Evolutionary conservation across 352 stramenopile genomes (phyloP).

Genomic region (Phytophthora tentaculata): DNA sequence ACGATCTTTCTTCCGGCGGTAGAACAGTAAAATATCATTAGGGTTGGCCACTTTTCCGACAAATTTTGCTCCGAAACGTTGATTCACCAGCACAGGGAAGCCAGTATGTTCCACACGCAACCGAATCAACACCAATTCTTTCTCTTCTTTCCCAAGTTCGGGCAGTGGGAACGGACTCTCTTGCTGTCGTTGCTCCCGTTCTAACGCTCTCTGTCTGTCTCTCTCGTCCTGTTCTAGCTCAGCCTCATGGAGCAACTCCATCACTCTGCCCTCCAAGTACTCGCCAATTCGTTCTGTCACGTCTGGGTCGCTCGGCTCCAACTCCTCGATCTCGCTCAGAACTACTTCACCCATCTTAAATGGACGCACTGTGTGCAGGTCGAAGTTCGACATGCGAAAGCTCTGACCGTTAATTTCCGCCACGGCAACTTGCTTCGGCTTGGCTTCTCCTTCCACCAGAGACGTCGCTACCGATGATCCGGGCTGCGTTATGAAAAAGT

Average conservation of each 20-base stretch:
- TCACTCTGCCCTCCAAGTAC: conserved; percentile 70
- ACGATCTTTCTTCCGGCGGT: conserved; percentile 69
- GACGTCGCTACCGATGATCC: conserved; percentile 97
- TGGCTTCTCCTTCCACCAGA: conserved; percentile 89
- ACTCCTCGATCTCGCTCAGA: conserved; percentile 82
- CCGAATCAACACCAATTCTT: conserved; percentile 79
- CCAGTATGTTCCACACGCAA: conserved; percentile 89
- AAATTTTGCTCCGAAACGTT: conserved; percentile 88
- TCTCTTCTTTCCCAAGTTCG: conserved; percentile 25
- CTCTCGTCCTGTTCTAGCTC: conserved; percentile 48
- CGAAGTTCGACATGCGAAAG: conserved; percentile 89
- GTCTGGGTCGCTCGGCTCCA: conserved; percentile 93
- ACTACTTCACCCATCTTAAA: conserved; percentile 94
- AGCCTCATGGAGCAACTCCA: conserved; percentile 72
- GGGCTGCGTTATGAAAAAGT: conserved; percentile 97
- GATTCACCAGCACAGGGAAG: conserved; percentile 89
- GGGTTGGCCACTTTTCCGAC: conserved; percentile 89
- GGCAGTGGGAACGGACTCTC: conserved; percentile 41
- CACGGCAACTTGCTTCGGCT: conserved; percentile 88
- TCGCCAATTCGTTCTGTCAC: conserved; percentile 72
- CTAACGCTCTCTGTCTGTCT: conserved; percentile 16
- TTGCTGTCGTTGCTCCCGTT: conserved; percentile 38
- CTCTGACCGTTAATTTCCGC: conserved; percentile 89
- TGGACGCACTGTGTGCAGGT: conserved; percentile 91
- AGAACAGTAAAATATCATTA: conserved; percentile 89